Evolutionary conservation across 108 stramenopile genomes (phyloP), one percentile per base, ranked within the genome.

Genomic region (Aurantiochytrium sp.): DNA sequence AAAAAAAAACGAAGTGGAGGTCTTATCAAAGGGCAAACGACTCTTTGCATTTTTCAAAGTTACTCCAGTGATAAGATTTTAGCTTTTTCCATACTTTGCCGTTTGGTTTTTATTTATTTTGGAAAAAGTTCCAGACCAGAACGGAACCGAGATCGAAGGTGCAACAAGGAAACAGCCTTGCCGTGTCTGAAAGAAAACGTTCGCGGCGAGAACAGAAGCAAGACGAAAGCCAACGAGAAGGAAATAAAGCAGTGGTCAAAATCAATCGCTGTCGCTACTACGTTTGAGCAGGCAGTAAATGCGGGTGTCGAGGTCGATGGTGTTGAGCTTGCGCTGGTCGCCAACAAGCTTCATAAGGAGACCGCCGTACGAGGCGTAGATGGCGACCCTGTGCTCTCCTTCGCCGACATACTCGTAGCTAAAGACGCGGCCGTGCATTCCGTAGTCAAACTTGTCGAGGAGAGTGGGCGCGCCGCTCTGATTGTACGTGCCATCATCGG

Each of bases 371-470:
- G 95, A 96, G 51, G 96, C 94, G 10, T 95, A 94, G 87, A 99
- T 94, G 35, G 93, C 95, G 49, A 51, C 44, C 14, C 29, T 4
- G 4, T 58, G 76, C 42, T 28, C 58, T 16, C 35, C 87, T 44
- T 28, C 58, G 14, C 35, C 87, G 19, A 14, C n/a, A 47, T 97
- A 96, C 58, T 94, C 91, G 72, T 96, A 95, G 87, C 96, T 95
- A 94, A 97, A 99, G 16, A 99, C 96, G 21, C 96, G 92, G 21
- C 98, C 98, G 91, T 97, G 97, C 97, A 98, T 99, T 35, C 97
- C 98, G 90, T 99, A 99, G 89, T 99, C 98, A 91, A 97, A 99
- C 90, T 96, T 96, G 91, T 97, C 97, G 44, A 97, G 97, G 72
- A 98, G 91, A 0, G 96, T 94, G 25, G 95, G 93, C 89, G 59